Conservation (phyloP, 2,329 filamentous ascomycete species). For the Fulvia fulva region DNA sequence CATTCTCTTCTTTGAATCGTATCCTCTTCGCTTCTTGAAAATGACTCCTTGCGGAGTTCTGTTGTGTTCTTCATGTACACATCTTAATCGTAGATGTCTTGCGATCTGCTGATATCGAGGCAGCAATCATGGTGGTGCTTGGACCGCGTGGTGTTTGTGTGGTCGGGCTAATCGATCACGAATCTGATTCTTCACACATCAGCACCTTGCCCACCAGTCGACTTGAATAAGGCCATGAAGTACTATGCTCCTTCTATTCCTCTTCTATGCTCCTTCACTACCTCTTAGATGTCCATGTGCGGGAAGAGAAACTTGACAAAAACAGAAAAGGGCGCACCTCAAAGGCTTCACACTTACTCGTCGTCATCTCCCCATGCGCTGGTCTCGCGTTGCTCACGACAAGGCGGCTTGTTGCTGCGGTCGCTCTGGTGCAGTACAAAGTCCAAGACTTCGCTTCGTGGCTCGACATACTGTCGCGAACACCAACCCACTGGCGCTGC, state of each 20-base stretch:
- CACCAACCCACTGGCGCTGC: conserved; percentile 46
- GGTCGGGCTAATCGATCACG: conserved; percentile 3
- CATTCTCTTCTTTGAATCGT: not conserved
- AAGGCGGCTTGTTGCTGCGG: conserved; percentile 36
- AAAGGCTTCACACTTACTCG: conserved; percentile 8
- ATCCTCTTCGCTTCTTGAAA: not conserved
- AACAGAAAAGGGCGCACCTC: conserved; percentile 5
- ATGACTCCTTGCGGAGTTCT: conserved; percentile 23
- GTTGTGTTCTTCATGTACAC: not conserved
- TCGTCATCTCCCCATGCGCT: conserved; percentile 10
- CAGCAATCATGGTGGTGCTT: not conserved
- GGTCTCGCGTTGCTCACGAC: conserved; percentile 12
- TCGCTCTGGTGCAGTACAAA: conserved; percentile 37
- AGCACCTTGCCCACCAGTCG: not conserved
- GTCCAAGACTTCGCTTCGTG: conserved; percentile 44
- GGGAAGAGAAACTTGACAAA: not conserved
- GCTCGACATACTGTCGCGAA: conserved; percentile 44
- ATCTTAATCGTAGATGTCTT: not conserved
- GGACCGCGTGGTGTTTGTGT: not conserved
- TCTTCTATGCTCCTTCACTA: not conserved
- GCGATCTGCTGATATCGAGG: not conserved
- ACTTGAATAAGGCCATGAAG: not conserved
- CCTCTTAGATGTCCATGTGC: too few relatives aligned
- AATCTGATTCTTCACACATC: conserved; percentile 8
- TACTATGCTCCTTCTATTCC: not conserved